Evolutionary conservation across 306 rosid genomes (phyloP).

Genomic region (Sechiopsis laciniata): DNA sequence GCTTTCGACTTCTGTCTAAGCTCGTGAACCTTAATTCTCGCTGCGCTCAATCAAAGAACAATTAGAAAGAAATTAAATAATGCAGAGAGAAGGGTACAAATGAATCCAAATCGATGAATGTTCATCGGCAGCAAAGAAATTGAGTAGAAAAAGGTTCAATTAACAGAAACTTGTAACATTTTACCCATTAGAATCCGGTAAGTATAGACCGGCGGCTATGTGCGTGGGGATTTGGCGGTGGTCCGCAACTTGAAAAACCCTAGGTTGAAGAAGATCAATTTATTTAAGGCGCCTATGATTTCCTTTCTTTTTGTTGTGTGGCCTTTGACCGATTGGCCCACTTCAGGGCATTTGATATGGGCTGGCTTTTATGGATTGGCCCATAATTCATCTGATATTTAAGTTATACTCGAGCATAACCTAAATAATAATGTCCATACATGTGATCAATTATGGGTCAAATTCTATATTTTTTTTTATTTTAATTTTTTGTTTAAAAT

Average conservation of each 20-base stretch:
- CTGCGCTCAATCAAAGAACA: conserved; percentile 29
- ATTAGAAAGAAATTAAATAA: not conserved
- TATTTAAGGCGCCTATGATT: conserved; percentile 4
- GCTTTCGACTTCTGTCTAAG: conserved; percentile 71
- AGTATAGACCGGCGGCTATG: not conserved
- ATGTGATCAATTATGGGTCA: too few species aligned
- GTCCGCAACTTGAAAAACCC: conserved; percentile 14
- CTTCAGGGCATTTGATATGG: not conserved
- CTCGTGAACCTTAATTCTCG: conserved; percentile 96
- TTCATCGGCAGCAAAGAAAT: not conserved
- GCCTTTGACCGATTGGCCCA: not conserved
- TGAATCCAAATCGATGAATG: not conserved
- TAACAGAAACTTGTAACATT: too few species aligned
- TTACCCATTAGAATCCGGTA: conserved; percentile 9
- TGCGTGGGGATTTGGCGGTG: conserved; percentile 10
- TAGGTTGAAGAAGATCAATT: conserved; percentile 4
- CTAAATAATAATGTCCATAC: too few species aligned
- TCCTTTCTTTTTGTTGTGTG: not conserved
- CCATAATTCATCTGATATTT: not conserved
- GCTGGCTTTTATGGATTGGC: not conserved
- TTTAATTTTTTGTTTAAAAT: too few species aligned
- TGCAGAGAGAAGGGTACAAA: conserved; percentile 16
- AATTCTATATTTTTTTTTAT: too few species aligned
- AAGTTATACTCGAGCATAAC: too few species aligned
- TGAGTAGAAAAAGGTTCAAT: not conserved